Base-by-base conservation (phyloP, 768 basidiomycete species). In the Lactarius indigo region DNA sequence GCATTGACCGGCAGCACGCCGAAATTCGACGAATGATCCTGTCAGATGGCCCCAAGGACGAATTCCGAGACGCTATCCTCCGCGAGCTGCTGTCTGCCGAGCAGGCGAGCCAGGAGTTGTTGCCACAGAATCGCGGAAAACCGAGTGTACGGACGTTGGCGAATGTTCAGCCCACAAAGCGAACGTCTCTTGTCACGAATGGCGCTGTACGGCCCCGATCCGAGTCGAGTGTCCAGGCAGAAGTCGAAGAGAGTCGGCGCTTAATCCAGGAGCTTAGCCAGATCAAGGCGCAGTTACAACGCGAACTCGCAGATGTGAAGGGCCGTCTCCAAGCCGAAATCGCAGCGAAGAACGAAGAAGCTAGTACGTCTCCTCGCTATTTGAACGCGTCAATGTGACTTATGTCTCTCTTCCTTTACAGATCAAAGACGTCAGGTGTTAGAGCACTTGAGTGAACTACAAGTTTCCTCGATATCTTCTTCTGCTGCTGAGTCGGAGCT, bases 1-100 rank as follows among this genome's bases (percentile, higher is more conserved):
- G 82, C 56, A 82, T 90, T 35, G 85, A 86, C 70, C 82, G 81
- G 18, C 88, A 90, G 62, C 89, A 90, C 72, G 82, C 83, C n/a
- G 89, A 91, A 68, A 83, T 91, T 50, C 85, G 88, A 5, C 79
- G 84, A n/a, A 78, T 90, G 28, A 83, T 91, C 62, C 79, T 84
- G 77, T 79, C 79, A 55, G 83, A 81, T 59, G 81, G 81, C 13
- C 83, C 87, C 10, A 80, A 81, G 42, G 89, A 90, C 66, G 82
- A 81, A 5, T 87, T 91, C 80, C 85, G 87, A 59, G 78, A 81
- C 26, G 82, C 84, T 20, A 76, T 91, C 6, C 77, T 91, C 28
- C 82, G 81, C 35, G 88, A 91, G 71, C 80, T 91, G 37, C 82
- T 88, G 70, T 75, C 79, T 9, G 81, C 83, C 0, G 89, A 90